phyloP scores from a whole-genome alignment of 345 rosid genomes.

The Melaleuca alternifolia region DNA sequence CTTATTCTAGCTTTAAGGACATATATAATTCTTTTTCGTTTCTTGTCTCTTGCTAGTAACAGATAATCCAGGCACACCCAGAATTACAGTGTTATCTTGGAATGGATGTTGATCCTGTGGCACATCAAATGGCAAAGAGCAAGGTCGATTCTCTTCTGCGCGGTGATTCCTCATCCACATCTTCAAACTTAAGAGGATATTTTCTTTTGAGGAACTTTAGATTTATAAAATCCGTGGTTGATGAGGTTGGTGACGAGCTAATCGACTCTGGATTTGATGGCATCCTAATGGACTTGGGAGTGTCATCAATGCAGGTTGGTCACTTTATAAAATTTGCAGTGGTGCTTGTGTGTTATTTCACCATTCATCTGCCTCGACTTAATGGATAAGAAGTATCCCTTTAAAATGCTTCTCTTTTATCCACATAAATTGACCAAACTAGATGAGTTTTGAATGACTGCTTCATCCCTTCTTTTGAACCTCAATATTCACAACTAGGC shows the following conservation, averaged over 20 bases:
- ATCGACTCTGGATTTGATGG: slow-evolving; percentile 58
- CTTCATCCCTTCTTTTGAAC: not conserved
- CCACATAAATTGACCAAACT: not conserved
- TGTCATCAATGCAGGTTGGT: slow-evolving; percentile 96
- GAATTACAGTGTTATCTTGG: slow-evolving; percentile 59
- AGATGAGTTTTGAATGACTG: not conserved
- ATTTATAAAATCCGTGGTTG: slow-evolving; percentile 34
- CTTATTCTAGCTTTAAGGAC: not conserved
- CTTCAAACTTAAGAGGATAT: slow-evolving; percentile 27
- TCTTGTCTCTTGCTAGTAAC: not conserved
- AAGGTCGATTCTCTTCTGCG: slow-evolving; percentile 27
- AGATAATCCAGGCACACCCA: slow-evolving; percentile 67
- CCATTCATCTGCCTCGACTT: not conserved
- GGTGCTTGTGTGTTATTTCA: not conserved
- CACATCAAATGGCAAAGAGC: slow-evolving; percentile 45
- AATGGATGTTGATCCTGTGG: slow-evolving; percentile 90
- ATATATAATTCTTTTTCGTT: not conserved
- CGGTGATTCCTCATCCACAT: slow-evolving; percentile 4
- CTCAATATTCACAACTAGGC: not conserved
- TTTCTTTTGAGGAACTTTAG: slow-evolving; percentile 51
- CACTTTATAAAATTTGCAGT: not conserved
- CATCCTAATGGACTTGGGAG: slow-evolving; percentile 91
- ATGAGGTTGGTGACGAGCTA: slow-evolving; percentile 29
- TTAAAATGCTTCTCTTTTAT: not conserved
- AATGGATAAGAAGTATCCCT: not conserved